A percentile compares a stretch with the other conserved stretches of the same genome.
phyloP scores from a whole-genome alignment of 2,329 filamentous ascomycete species.

The Paecilomyces sp. region DNA sequence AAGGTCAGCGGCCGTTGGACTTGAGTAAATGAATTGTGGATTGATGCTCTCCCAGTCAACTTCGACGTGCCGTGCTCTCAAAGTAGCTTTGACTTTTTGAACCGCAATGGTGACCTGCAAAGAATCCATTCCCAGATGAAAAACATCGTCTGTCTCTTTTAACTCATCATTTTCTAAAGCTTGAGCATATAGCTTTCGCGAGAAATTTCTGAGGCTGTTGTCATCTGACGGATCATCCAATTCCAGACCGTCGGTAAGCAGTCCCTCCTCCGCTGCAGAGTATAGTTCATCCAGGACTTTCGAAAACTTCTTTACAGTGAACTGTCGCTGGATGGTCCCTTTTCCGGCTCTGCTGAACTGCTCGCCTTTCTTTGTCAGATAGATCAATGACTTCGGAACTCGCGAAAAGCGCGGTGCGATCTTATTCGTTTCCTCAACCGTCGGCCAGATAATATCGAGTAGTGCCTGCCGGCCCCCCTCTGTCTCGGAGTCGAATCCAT shows the following conservation, averaged over 20 bases:
- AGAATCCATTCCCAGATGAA: slow-evolving; percentile 9
- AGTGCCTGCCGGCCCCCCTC: slow-evolving; percentile 4
- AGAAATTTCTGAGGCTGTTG: not conserved
- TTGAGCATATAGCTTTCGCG: slow-evolving; percentile 2
- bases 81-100: slow-evolving; percentile 5
- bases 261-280: slow-evolving; percentile 1
- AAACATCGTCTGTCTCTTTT: slow-evolving; percentile 6
- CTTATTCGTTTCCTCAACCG: slow-evolving; percentile 7
- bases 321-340: slow-evolving; percentile 8
- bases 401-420: slow-evolving; percentile 7
- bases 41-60: slow-evolving; percentile 3
- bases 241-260: slow-evolving; percentile 3
- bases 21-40: slow-evolving; percentile 6
- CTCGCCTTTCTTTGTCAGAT: slow-evolving; percentile 3
- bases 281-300: slow-evolving; percentile 8
- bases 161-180: not conserved
- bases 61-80: slow-evolving; percentile 2
- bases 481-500: slow-evolving; percentile 10
- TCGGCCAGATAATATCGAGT: slow-evolving; percentile 8
- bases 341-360: slow-evolving; percentile 7
- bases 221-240: not conserved
- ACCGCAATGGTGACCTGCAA: slow-evolving; percentile 5
- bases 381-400: slow-evolving; percentile 5
- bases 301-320: slow-evolving; percentile 6
- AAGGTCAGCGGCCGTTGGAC: slow-evolving; percentile 4